Base-by-base conservation (phyloP, 306 rosid species). In the Vachellia collinsii region DNA sequence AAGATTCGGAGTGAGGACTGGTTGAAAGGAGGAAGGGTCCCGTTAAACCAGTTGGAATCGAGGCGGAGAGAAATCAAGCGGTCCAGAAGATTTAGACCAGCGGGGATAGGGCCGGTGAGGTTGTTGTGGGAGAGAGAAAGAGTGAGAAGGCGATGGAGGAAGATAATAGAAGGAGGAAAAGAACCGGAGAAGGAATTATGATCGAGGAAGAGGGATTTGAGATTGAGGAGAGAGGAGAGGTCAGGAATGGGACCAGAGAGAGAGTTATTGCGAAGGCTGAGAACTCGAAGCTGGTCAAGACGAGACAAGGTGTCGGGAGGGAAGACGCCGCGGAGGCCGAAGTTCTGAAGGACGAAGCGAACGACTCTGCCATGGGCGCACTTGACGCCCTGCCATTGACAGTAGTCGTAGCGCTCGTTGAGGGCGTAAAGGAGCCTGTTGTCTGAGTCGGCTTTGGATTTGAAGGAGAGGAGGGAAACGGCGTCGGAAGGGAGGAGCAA, bases 321-420 rank as follows among this genome's bases (percentile, higher is more conserved):
- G 82, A 93, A 80, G n/a, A 59, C 1, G 77, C 97, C 99, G 12
- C 86, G 82, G 41, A 94, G 97, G 67, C 79, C 75, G 16, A 81
- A 81, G 64, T 75, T 48, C 2, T 79, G 94, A 34, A 91, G 85
- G 23, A 76, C 85, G 54, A 89, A 62, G 12, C 92, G 88, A 39
- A 94, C 88, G 0, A 94, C 97, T 1, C 95, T 93, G 48, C 90
- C 90, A 11, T 93, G 99, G 6, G 85, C 80, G 76, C 99, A 94
- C 48, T 93, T 94, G 16, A 94, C 97, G 43, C 99, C 99, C 51
- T 83, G 91, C 97, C 99, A 94, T 58, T 88, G 83, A 75, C 99
- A 94, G 83, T 90, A 94, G 81, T 91, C 97, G 81, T 86, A 90
- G 7, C 81, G 92, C 81, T 91, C 95, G 80, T 90, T 84, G 6